Evolutionary conservation across 805 yeast species (phyloP).

Genomic region (Starmerella asiatica): DNA sequence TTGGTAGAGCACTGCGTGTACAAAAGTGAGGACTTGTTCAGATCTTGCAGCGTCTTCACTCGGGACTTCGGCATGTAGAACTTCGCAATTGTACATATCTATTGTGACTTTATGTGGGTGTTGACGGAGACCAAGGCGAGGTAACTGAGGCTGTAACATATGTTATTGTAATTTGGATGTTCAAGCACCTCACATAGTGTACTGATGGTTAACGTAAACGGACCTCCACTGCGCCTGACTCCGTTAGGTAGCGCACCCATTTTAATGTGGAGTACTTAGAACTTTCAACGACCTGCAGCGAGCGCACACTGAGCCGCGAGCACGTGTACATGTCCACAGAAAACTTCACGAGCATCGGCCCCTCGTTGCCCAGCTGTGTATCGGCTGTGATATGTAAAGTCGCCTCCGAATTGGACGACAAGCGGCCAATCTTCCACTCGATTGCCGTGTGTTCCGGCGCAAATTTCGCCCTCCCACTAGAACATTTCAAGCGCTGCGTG

Average conservation of each 20-base stretch:
- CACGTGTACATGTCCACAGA: slow-evolving; percentile 59
- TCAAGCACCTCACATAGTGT: slow-evolving; percentile 22
- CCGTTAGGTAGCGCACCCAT: slow-evolving; percentile 72
- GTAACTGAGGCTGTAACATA: no score
- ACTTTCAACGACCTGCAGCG: slow-evolving; percentile 50
- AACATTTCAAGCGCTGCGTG: slow-evolving; percentile 21
- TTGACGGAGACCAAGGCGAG: no score
- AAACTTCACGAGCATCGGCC: slow-evolving; percentile 58
- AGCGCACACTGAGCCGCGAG: slow-evolving; percentile 63
- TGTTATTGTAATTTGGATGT: no score
- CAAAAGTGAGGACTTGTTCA: no score
- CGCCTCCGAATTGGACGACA: slow-evolving; percentile 53
- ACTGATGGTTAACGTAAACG: slow-evolving; percentile 31
- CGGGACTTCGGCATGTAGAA: no score
- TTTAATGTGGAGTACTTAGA: slow-evolving; percentile 58
- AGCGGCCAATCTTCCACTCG: slow-evolving; percentile 57
- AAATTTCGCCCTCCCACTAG: slow-evolving; percentile 57
- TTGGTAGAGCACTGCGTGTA: no score
- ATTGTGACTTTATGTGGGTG: no score
- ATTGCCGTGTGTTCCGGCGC: slow-evolving; percentile 51
- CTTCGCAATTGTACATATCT: no score
- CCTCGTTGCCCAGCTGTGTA: slow-evolving; percentile 1
- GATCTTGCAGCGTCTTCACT: no score
- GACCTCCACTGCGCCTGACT: slow-evolving; percentile 70
- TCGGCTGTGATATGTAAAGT: slow-evolving; percentile 46